Percentiles rank a stretch among this genome's conserved stretches.
Conservation (phyloP, 768 basidiomycete species). For the Suillus spraguei region DNA sequence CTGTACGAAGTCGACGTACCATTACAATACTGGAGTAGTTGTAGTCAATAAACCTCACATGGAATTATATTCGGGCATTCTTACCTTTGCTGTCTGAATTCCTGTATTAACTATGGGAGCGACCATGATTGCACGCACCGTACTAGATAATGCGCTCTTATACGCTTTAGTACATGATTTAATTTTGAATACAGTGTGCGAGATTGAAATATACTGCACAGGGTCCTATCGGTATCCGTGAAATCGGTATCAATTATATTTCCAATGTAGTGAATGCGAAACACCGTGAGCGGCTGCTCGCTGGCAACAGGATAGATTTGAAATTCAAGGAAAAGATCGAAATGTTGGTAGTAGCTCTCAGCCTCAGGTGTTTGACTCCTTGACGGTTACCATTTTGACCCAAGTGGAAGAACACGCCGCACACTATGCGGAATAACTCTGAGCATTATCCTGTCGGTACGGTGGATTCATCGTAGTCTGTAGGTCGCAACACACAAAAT, state of each 20-base stretch:
- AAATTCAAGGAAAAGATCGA: no score
- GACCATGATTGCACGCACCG: not conserved
- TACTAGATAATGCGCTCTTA: not conserved
- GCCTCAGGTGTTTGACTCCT: slow-evolving; percentile 1
- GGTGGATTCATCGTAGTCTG: not conserved
- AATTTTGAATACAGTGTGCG: not conserved
- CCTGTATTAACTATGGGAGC: not conserved
- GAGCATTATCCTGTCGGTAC: no score
- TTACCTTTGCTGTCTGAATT: not conserved
- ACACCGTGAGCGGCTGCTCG: no score
- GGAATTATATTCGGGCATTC: not conserved
- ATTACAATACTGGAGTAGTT: not conserved
- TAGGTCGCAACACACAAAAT: not conserved
- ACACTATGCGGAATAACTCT: no score
- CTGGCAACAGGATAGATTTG: no score
- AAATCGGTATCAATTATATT: no score
- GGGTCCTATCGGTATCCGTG: no score
- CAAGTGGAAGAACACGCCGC: no score
- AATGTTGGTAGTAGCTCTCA: no score
- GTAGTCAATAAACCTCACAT: not conserved
- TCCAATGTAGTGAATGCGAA: no score
- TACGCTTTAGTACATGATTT: not conserved
- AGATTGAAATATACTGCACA: not conserved
- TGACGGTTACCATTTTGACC: not conserved
- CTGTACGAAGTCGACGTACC: not conserved